These are phyloP conservation scores for Hymenoscyphus albidus DNA, from an alignment of 2,329 filamentous ascomycete genomes.

Conservation along the genomic window DNA sequence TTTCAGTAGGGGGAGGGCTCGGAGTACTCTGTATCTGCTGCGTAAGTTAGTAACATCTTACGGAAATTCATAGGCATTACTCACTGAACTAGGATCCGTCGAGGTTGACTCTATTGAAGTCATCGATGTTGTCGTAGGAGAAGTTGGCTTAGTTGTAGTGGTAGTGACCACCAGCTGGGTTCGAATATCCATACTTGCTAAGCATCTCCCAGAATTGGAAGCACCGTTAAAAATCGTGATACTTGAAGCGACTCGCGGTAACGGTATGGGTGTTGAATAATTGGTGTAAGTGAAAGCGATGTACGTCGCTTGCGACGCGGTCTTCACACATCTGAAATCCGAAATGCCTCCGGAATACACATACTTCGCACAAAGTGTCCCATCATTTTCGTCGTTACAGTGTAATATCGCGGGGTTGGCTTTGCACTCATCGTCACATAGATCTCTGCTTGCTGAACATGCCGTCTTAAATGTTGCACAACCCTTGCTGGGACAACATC, in stretches of 20 bases:
- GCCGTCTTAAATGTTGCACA: not conserved
- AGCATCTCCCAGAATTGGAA: not conserved
- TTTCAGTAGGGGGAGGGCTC: not conserved
- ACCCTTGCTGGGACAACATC: constrained; percentile 1
- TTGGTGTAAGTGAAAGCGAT: constrained; percentile 8
- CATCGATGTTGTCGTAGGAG: not conserved
- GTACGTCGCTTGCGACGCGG: not conserved
- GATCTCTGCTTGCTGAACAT: not conserved
- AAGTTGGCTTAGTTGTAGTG: not conserved
- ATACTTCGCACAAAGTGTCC: constrained; percentile 9
- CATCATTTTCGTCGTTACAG: not conserved
- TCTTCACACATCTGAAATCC: constrained; percentile 8
- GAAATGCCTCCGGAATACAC: constrained; percentile 8
- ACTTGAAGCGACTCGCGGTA: constrained; percentile 1
- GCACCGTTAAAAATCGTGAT: not conserved
- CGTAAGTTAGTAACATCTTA: not conserved
- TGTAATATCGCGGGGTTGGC: not conserved
- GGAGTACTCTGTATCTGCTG: not conserved
- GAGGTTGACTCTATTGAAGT: not conserved
- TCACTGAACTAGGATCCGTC: not conserved
- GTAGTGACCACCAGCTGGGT: not conserved
- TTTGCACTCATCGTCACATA: not conserved
- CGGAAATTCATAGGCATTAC: too few relatives aligned
- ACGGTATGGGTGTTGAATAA: constrained; percentile 7
- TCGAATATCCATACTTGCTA: not conserved